A percentile compares a stretch with the other conserved stretches of the same genome.
Evolutionary conservation across 495 filamentous ascomycete species (phyloP).

Genomic region (Aspergillus nanangensis): DNA sequence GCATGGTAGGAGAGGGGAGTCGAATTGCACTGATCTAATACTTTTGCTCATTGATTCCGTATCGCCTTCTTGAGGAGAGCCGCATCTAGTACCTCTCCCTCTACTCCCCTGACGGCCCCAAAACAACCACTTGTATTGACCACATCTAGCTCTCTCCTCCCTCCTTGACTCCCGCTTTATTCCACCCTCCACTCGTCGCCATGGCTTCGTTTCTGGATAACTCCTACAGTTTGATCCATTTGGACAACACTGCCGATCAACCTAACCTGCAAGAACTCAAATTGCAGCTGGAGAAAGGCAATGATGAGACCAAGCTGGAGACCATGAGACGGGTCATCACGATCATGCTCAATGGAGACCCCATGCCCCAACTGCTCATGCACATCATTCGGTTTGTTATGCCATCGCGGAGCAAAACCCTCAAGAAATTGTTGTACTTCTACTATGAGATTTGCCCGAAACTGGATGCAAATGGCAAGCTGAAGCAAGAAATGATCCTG

Average conservation of each 20-base stretch:
- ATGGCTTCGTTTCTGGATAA: slow-evolving; percentile 96
- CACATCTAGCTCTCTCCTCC: slow-evolving; percentile 31
- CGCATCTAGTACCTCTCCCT: slow-evolving; percentile 19
- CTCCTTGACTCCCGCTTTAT: slow-evolving; percentile 12
- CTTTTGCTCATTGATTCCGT: slow-evolving; percentile 14
- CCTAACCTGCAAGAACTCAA: slow-evolving; percentile 87
- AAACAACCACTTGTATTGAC: slow-evolving; percentile 36
- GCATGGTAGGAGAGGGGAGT: slow-evolving; percentile 39
- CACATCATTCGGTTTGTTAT: slow-evolving; percentile 99
- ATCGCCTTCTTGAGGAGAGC: slow-evolving; percentile 22
- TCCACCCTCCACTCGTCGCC: slow-evolving; percentile 37
- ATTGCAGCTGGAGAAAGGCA: slow-evolving; percentile 94
- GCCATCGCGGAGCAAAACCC: slow-evolving; percentile 91
- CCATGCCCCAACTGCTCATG: slow-evolving; percentile 94
- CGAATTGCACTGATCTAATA: slow-evolving; percentile 29
- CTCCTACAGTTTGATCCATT: slow-evolving; percentile 89
- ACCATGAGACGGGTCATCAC: slow-evolving; percentile 98
- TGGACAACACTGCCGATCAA: slow-evolving; percentile 91
- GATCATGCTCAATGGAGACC: slow-evolving; percentile 96
- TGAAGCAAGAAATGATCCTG: slow-evolving; percentile 99
- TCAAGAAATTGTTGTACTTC: slow-evolving; percentile 98
- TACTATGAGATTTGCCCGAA: slow-evolving; percentile 99
- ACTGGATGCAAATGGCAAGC: slow-evolving; percentile 80
- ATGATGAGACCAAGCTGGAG: slow-evolving; percentile 92
- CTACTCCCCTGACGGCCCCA: slow-evolving; percentile 24